A percentile compares a stretch with the other conserved stretches of the same genome.
Conservation (phyloP, 2,329 filamentous ascomycete genomes). For the Thielaviopsis musarum region DNA sequence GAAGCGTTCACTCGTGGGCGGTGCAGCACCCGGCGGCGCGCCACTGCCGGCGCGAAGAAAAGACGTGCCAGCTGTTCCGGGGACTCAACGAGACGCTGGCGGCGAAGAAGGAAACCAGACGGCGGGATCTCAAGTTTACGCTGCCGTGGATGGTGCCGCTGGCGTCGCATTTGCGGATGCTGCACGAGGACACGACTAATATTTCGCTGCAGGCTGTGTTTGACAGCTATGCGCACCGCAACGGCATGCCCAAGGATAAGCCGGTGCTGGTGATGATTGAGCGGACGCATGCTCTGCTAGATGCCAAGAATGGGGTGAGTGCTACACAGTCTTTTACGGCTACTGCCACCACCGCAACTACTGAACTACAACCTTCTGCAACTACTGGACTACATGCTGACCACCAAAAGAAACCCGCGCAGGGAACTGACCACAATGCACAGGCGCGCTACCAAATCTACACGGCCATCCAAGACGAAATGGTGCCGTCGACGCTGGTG, state of each 20-base stretch:
- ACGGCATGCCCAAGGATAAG: conserved; percentile 82
- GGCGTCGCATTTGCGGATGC: conserved; percentile 83
- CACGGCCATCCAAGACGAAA: conserved; percentile 83
- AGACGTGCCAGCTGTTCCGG: conserved; percentile 88
- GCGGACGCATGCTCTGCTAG: conserved; percentile 63
- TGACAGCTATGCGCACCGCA: conserved; percentile 84
- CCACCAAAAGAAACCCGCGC: conserved; percentile 12
- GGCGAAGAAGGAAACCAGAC: conserved; percentile 87
- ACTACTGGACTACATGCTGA: neutral
- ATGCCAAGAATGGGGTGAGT: conserved; percentile 46
- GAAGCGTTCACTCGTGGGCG: conserved; percentile 89
- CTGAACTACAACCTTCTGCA: too few relatives aligned
- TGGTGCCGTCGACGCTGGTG: conserved; percentile 67
- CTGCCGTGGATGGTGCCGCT: conserved; percentile 90
- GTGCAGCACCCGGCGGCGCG: conserved; percentile 90
- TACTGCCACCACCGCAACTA: neutral
- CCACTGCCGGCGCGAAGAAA: conserved; percentile 84
- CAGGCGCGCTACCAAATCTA: conserved; percentile 83
- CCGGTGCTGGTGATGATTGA: conserved; percentile 92
- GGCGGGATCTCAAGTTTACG: conserved; percentile 89
- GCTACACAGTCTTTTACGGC: too few relatives aligned
- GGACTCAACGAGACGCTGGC: conserved; percentile 87
- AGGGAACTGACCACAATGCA: conserved; percentile 38
- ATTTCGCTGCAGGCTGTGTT: conserved; percentile 89
- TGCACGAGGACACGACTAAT: conserved; percentile 89